Conservation (phyloP, 2,329 filamentous ascomycete species). For the Thelonectria olida region DNA sequence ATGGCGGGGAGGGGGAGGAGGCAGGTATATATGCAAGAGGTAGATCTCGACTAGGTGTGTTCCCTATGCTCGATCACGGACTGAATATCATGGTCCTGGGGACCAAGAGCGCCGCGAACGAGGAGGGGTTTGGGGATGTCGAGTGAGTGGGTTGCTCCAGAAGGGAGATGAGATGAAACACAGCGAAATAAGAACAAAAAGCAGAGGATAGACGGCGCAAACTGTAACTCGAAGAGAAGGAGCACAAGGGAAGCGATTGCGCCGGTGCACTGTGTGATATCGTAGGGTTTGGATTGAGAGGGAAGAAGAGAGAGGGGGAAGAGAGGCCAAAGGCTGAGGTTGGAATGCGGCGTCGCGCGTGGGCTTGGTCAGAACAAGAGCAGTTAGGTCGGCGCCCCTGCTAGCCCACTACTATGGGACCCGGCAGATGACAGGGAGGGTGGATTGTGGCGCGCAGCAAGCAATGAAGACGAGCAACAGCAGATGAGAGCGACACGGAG, state of each 20-base stretch:
- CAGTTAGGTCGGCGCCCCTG: constrained; percentile 39
- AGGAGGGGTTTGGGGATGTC: constrained; percentile 9
- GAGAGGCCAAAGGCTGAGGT: constrained; percentile 33
- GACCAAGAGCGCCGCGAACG: constrained; percentile 25
- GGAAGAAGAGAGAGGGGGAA: constrained; percentile 30
- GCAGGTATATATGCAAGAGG: constrained; percentile 47
- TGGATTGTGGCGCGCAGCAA: constrained; percentile 30
- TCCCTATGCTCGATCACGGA: constrained; percentile 43
- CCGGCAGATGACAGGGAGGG: constrained; percentile 24
- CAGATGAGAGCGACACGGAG: neutral
- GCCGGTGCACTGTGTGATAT: constrained; percentile 2
- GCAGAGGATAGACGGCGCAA: neutral
- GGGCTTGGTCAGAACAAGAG: constrained; percentile 37
- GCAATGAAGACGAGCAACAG: constrained; percentile 10
- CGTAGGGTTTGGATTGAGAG: constrained; percentile 26
- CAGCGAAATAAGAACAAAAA: neutral
- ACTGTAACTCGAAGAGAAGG: neutral
- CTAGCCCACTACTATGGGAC: constrained; percentile 27
- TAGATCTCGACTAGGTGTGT: constrained; percentile 34
- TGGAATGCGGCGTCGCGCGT: constrained; percentile 37
- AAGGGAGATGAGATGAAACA: constrained; percentile 3
- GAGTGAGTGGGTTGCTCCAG: constrained; percentile 4
- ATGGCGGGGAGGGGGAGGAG: constrained; percentile 34
- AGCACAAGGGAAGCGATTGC: constrained; percentile 7
- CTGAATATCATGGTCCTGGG: constrained; percentile 44